A percentile compares a stretch with the other conserved stretches of the same genome.
Evolutionary conservation across 208 protist species (phyloP).

Genomic region (Naegleria lovaniensis): DNA sequence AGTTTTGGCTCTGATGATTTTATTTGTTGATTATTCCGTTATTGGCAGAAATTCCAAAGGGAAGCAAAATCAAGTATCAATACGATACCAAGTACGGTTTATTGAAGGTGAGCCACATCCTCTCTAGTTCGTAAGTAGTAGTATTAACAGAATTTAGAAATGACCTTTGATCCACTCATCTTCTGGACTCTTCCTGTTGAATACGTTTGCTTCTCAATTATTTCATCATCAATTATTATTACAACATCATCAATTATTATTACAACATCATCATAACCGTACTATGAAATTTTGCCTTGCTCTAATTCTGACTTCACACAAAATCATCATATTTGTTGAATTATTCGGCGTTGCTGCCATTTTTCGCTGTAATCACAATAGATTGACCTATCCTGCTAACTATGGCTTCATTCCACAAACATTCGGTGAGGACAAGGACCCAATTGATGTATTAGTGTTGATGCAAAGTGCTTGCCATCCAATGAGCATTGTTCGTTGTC

Average conservation of each 20-base stretch:
- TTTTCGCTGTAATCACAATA: neutral
- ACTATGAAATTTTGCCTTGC: no score
- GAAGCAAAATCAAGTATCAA: conserved; percentile 35
- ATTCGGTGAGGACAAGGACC: conserved; percentile 25
- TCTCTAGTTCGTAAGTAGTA: neutral
- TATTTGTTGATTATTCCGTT: conserved; percentile 12
- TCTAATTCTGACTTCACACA: no score
- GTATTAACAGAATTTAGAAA: neutral
- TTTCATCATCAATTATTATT: no score
- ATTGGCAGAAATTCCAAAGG: conserved; percentile 30
- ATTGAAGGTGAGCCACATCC: conserved; percentile 23
- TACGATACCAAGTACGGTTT: conserved; percentile 28
- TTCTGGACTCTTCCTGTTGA: no score
- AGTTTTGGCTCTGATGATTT: neutral
- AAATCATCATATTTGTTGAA: no score
- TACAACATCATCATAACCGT: no score
- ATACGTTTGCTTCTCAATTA: no score
- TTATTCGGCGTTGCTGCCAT: neutral
- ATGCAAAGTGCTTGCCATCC: conserved; percentile 12
- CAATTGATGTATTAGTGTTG: conserved; percentile 31
- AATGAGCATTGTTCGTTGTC: neutral
- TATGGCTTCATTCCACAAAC: conserved; percentile 38
- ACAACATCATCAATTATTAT: no score
- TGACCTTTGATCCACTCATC: no score
- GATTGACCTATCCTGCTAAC: conserved; percentile 28